Evolutionary conservation across 306 rosid genomes (phyloP), one percentile per base, ranked within the genome.

Genomic region (Castanea sativa): DNA sequence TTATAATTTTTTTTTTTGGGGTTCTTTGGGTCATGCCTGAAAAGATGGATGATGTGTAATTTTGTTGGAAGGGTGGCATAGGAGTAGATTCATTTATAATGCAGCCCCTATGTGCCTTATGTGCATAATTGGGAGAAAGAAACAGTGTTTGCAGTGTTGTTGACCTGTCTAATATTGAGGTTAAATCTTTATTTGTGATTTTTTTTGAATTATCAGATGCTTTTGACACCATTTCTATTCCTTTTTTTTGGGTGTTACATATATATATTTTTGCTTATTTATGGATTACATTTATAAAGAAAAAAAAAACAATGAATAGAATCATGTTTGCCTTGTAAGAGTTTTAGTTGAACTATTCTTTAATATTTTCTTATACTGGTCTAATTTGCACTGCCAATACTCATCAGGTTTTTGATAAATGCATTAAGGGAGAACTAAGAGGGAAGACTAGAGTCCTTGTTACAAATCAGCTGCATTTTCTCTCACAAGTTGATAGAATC

Each of bases 381-480:
- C 76, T 81, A 56, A 86, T 35, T 64, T 72, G 59, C 49, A 35
- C 19, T 33, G 23, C 15, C 77, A 56, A 77, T 73, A 69, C 19
- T 57, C 55, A 81, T 27, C 55, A 93, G 98, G 97, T 94, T 81
- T 94, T 94, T 76, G 88, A 83, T 80, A 91, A 74, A 59, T 94
- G 98, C 73, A 88, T 94, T 84, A 94, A 88, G 91, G 93, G 90
- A 85, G 96, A 85, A 53, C 87, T 94, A 83, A 79, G 71, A 69
- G 96, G 91, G 58, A 94, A 91, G 85, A 94, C 98, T 52, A 82
- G 97, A 81, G 87, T 92, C 79, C 97, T 94, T 73, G 97, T 94
- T 77, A 94, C 98, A 43, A 94, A 94, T 85, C 98, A 94, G 84
- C 88, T 94, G 51, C 98, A 92, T 85, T 91, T 94, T 83, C 98